Evolutionary conservation across 257 asterid genomes (phyloP).

Genomic region (Henckelia pumila): DNA sequence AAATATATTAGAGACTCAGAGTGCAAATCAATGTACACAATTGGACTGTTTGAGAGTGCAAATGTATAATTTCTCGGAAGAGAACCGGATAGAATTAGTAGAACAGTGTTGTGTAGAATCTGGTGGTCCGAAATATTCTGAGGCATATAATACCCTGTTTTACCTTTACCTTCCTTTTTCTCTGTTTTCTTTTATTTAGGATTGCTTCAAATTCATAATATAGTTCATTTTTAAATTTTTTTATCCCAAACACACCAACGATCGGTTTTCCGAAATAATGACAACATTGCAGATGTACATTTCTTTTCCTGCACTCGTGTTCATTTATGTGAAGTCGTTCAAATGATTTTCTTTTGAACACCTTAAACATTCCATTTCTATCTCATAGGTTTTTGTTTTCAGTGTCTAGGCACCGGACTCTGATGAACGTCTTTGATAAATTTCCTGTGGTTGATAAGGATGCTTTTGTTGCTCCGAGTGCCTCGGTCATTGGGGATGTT

Average conservation of each 20-base stretch:
- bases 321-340: not conserved
- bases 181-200: not conserved
- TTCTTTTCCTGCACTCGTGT: not conserved
- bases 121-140: not conserved
- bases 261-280: constrained; percentile 16
- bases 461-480: constrained; percentile 83
- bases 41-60: too few species aligned
- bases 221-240: not conserved
- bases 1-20: not conserved
- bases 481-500: constrained; percentile 79
- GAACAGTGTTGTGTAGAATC: not conserved
- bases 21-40: not conserved
- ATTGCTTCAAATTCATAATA: not conserved
- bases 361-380: constrained; percentile 14
- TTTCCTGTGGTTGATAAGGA: constrained; percentile 71
- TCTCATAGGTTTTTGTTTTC: constrained; percentile 25
- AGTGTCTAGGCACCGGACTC: constrained; percentile 85
- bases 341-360: constrained; percentile 5
- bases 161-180: not conserved
- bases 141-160: not conserved
- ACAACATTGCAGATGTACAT: constrained; percentile 12
- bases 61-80: not conserved
- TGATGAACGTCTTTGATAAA: constrained; percentile 65
- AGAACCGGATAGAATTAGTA: not conserved
- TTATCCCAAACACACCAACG: not conserved